Evolutionary conservation across 2,329 filamentous ascomycete genomes (phyloP).

Genomic region (Colletotrichum sp.): DNA sequence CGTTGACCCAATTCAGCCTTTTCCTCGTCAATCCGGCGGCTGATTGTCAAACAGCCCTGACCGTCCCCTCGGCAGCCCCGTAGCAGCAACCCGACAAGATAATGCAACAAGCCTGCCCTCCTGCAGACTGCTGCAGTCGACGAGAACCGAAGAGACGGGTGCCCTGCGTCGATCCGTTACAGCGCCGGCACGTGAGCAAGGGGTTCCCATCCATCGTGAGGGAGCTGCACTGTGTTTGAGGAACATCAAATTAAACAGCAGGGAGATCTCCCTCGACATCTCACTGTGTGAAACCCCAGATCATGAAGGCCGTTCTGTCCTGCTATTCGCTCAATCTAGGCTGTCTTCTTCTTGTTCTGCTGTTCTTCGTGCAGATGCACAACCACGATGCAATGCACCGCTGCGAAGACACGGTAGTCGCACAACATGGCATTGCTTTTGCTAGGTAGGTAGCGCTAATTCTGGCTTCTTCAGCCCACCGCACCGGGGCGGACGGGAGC

Average conservation of each 20-base stretch:
- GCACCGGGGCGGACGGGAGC: not conserved
- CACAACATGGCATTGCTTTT: not conserved
- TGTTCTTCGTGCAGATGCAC: not conserved
- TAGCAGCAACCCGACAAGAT: not conserved
- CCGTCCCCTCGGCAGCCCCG: not conserved
- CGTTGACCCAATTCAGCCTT: not conserved
- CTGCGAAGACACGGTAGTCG: not conserved
- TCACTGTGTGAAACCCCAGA: not conserved
- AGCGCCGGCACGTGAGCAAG: constrained; percentile 10
- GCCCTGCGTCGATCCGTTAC: constrained; percentile 20
- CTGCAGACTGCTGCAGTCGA: not conserved
- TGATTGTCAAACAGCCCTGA: not conserved
- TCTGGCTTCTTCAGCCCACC: not conserved
- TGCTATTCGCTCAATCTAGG: not conserved
- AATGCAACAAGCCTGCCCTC: not conserved
- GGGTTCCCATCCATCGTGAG: not conserved
- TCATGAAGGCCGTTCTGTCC: not conserved
- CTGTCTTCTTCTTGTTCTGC: not conserved
- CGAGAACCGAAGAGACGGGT: not conserved
- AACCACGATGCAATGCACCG: not conserved
- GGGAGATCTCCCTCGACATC: not conserved
- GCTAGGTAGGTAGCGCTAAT: not conserved
- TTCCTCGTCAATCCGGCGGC: not conserved
- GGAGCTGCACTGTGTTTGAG: constrained; percentile 1
- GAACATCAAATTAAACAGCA: not conserved